Evolutionary conservation across 1,139 yeast genomes (phyloP), one percentile per base, ranked within the genome.

Genomic region (Debaryomyces nepalensis): DNA sequence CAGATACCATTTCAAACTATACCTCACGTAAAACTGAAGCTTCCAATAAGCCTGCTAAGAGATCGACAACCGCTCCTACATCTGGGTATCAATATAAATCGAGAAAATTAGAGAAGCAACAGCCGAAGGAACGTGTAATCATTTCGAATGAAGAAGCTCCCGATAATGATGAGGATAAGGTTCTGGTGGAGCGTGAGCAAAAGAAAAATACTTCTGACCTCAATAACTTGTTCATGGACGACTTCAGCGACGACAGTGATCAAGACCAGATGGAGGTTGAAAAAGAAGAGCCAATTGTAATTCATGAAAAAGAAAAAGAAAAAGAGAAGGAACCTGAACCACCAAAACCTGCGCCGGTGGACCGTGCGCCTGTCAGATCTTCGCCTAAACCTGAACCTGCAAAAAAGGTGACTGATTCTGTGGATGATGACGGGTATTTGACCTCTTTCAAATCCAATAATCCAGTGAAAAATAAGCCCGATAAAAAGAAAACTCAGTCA

Each of bases 361-460:
- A n/a, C n/a, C n/a, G n/a, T n/a, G n/a, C n/a, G n/a, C n/a, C n/a
- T n/a, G n/a, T n/a, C n/a, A n/a, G 23, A 32, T 5, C 7, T 24
- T 5, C 22, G 15, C 27, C 40, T 10, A 22, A 19, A 19, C 5
- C 23, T 11, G 37, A 34, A 16, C 21, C 27, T 11, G 29, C 15
- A 12, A 34, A 34, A 20, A 22, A 42, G 5, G 32, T 43, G 16
- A 19, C 15, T 2, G 43, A 35, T 3, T 52, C 58, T 1, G 59
- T 66, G 23, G 77, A 70, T 43, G 75, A 66, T 21, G 76, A 71
- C 36, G 77, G 77, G 2, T 72, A 67, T 46, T 57, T 68, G 18
- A 64, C 68, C 3, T 62, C 71, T 14, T 61, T 55, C 36, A 58
- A 64, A 31, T 59, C 35, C 16, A 43, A 44, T 26, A 40, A 47